Evolutionary conservation across 2,329 filamentous ascomycete species (phyloP).

Genomic region (Juglanconis juglandina): DNA sequence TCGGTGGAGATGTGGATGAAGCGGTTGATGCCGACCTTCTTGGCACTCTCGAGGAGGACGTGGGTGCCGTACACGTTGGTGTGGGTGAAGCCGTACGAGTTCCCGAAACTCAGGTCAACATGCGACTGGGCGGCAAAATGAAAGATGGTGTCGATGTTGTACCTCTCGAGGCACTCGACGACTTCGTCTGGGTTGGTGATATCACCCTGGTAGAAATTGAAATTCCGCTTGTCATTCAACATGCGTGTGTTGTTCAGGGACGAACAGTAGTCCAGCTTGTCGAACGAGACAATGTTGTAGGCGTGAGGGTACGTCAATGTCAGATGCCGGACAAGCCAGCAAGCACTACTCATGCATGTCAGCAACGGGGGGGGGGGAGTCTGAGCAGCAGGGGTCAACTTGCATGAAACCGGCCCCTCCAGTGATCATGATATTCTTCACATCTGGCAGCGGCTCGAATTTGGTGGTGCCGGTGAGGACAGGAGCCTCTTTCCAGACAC

Average conservation of each 20-base stretch:
- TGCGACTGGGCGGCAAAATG: conserved; percentile 86
- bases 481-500: conserved; percentile 70
- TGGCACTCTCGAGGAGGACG: conserved; percentile 72
- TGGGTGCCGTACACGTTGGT: conserved; percentile 85
- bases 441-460: conserved; percentile 65
- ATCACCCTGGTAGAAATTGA: conserved; percentile 76
- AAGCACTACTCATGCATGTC: conserved; percentile 54
- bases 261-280: conserved; percentile 81
- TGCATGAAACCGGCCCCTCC: conserved; percentile 85
- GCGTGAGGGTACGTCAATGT: conserved; percentile 67
- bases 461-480: conserved; percentile 66
- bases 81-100: conserved; percentile 76
- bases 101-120: conserved; percentile 78
- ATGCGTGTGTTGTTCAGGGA: conserved; percentile 75
- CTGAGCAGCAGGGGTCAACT: conserved; percentile 30
- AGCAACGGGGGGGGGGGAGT: not conserved
- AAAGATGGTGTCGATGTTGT: conserved; percentile 75
- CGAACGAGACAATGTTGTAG: conserved; percentile 79
- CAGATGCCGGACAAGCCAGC: conserved; percentile 78
- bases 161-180: conserved; percentile 64
- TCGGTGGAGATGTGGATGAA: conserved; percentile 84
- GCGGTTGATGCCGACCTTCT: conserved; percentile 65
- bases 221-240: conserved; percentile 66
- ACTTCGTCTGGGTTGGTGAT: conserved; percentile 70
- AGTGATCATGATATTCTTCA: conserved; percentile 79